phyloP scores from a whole-genome alignment of 148 eudicot species.

The Rhododendron henanense region DNA sequence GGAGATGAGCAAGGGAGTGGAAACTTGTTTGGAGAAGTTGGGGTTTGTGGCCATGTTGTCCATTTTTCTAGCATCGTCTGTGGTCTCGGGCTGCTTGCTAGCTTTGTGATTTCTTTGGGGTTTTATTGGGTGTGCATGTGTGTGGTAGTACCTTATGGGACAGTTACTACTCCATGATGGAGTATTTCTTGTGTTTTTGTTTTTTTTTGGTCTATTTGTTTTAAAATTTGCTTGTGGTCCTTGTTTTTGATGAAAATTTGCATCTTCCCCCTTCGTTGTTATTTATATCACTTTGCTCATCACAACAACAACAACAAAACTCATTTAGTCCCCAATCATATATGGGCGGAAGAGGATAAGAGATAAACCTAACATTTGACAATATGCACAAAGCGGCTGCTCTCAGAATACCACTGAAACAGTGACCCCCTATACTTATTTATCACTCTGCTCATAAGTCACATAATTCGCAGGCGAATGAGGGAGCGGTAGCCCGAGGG shows the following conservation, averaged over 20 bases:
- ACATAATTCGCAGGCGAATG: background rate
- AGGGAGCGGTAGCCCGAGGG: background rate
- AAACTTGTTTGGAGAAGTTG: background rate
- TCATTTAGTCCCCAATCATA: too few species aligned
- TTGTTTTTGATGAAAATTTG: background rate
- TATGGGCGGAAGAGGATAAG: too few species aligned
- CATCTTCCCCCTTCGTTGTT: background rate
- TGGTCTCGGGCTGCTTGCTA: background rate
- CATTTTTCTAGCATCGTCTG: background rate
- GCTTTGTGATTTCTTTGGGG: background rate
- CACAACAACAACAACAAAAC: too few species aligned
- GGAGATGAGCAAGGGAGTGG: constrained; percentile 37
- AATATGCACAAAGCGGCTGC: too few species aligned
- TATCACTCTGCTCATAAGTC: too few species aligned
- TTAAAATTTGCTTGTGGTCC: background rate
- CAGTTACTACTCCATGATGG: background rate
- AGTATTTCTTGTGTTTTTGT: background rate
- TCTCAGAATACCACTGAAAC: too few species aligned
- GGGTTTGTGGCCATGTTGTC: background rate
- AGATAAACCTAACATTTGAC: too few species aligned
- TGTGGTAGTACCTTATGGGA: background rate
- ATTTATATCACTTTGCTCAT: too few species aligned
- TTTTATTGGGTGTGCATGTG: background rate
- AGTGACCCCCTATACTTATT: too few species aligned
- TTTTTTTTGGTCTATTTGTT: too few species aligned